Conservation (phyloP, 306 rosid genomes). For the Geum urbanum region DNA sequence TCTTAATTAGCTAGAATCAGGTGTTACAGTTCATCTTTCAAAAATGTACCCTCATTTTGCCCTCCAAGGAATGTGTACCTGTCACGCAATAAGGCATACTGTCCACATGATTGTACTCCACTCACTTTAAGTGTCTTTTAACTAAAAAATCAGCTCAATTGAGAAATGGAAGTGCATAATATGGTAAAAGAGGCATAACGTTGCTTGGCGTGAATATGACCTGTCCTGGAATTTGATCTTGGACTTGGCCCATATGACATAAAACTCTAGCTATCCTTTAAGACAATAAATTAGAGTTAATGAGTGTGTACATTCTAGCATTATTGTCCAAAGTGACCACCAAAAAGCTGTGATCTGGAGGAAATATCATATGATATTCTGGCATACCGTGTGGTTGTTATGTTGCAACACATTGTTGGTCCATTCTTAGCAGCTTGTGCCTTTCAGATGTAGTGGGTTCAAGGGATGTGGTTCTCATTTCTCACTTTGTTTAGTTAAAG, state of each 20-base stretch:
- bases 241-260: background rate
- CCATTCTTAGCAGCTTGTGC: background rate
- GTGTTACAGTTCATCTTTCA: background rate
- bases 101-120: background rate
- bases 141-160: background rate
- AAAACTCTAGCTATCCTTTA: background rate
- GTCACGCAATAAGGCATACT: background rate
- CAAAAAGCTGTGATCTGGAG: background rate
- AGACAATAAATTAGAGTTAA: background rate
- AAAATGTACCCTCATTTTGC: background rate
- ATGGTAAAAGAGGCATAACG: background rate
- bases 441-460: background rate
- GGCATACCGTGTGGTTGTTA: background rate
- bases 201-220: background rate
- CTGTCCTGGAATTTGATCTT: background rate
- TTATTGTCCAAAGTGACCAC: background rate
- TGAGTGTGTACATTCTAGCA: background rate
- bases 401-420: background rate
- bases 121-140: background rate
- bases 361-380: background rate
- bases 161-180: background rate
- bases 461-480: background rate
- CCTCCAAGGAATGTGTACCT: background rate
- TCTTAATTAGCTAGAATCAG: background rate
- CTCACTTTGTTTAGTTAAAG: background rate